Base-by-base conservation (phyloP, 2,329 filamentous ascomycete species). In the Microdochium bolleyi region DNA sequence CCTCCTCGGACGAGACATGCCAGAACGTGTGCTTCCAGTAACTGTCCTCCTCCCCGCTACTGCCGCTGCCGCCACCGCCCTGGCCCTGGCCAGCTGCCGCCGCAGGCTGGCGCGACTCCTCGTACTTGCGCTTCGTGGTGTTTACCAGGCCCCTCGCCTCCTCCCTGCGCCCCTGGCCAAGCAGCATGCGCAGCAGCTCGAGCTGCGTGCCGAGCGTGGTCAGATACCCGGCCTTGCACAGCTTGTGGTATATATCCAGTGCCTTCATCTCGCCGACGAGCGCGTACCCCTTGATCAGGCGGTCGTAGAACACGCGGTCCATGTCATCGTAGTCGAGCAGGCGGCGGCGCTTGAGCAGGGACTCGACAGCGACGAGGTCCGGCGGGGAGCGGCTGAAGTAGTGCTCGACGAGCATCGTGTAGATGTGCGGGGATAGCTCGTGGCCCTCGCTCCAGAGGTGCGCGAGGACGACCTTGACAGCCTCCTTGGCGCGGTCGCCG, bases 331-430 rank as follows among this genome's bases (percentile, higher is more conserved):
- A 54, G 60, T 61, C 22, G 63, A 62, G 19, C 2, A 64, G 56
- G 24, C 67, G 62, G 48, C 79, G 73, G 3, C 67, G 64, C n/a
- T 73, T 67, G 58, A 89, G 80, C 3, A 92, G 71, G 0, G 66
- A 64, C 37, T 82, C 76, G n/a, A 89, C 76, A 14, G 80, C 78
- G 2, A 70, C 66, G 27, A 88, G 69, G 58, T 87, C 76, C 0
- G 84, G 82, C 2, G 82, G 80, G 1, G 69, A 56, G 50, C 74
- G 76, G 9, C 73, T 61, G 63, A 92, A 86, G 63, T 85, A 85
- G 63, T 87, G 76, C 48, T 85, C 79, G 48, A 88, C 72, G 21
- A 94, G 77, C 61, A 85, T 87, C 24, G 88, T 92, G 71, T 88
- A 88, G 61, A 90, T 87, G 59, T 89, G 79, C 1, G 81, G 68